phyloP scores from a whole-genome alignment of 2,329 filamentous ascomycete genomes.

The Fusarium sp. region DNA sequence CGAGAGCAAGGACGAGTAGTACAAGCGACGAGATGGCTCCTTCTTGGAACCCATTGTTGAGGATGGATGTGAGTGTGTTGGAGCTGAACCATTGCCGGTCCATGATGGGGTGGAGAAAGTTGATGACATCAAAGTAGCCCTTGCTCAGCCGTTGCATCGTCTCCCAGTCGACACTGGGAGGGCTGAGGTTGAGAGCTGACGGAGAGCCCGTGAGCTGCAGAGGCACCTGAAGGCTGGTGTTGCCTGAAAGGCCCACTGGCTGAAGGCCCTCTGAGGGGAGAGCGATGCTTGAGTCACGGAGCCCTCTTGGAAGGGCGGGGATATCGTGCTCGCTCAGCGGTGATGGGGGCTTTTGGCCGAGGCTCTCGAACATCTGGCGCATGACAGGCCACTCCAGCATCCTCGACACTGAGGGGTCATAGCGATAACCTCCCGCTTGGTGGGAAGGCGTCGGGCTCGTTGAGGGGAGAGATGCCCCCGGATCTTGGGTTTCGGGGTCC shows the following conservation, averaged over 20 bases:
- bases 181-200: constrained; percentile 25
- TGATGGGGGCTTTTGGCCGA: constrained; percentile 40
- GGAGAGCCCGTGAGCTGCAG: constrained; percentile 35
- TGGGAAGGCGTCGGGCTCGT: constrained; percentile 31
- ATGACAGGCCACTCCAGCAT: constrained; percentile 45
- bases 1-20: constrained; percentile 69
- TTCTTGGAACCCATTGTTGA: constrained; percentile 59
- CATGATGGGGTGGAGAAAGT: constrained; percentile 68
- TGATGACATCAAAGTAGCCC: constrained; percentile 70
- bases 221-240: constrained; percentile 34
- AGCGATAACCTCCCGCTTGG: constrained; percentile 42
- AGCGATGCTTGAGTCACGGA: constrained; percentile 35
- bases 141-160: constrained; percentile 63
- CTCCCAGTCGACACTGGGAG: constrained; percentile 57
- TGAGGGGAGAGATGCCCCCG: constrained; percentile 33
- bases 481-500: constrained; percentile 40
- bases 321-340: constrained; percentile 31
- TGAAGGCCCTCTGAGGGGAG: constrained; percentile 42
- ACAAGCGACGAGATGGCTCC: constrained; percentile 64
- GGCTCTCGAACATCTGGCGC: constrained; percentile 41
- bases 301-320: constrained; percentile 33
- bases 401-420: constrained; percentile 43
- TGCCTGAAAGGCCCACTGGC: constrained; percentile 27
- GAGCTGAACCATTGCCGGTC: constrained; percentile 67
- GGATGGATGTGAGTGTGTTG: constrained; percentile 58